These are phyloP conservation scores for Uncinocarpus reesii DNA, from an alignment of 2,329 filamentous ascomycete species.

Conservation along the genomic window DNA sequence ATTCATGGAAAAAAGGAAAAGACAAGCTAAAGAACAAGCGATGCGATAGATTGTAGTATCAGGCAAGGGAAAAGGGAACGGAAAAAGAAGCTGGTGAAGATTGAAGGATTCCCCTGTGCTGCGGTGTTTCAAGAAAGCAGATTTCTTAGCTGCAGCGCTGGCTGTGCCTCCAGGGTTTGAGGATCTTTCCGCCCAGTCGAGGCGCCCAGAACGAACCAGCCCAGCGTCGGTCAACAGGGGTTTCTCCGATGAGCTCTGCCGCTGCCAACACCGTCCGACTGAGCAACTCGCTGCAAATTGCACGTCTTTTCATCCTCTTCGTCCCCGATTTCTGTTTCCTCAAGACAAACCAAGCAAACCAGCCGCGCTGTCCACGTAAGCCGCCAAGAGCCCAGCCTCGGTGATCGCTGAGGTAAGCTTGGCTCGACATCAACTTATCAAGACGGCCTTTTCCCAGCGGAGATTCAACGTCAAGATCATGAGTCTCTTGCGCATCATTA, in stretches of 20 bases:
- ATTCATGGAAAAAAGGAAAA: neutral
- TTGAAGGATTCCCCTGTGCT: neutral
- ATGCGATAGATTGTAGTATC: neutral
- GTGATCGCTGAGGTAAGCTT: neutral
- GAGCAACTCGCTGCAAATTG: no score
- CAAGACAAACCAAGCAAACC: no score
- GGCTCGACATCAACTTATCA: neutral
- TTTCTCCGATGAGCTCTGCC: neutral
- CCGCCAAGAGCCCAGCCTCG: conserved; percentile 3
- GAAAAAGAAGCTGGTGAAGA: neutral
- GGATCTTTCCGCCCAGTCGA: neutral
- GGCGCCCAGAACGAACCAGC: neutral
- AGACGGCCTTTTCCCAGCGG: no score
- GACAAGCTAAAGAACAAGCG: neutral
- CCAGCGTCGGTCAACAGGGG: no score
- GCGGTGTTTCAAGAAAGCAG: neutral
- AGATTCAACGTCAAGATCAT: no score
- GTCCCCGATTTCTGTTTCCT: neutral
- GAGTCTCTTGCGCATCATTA: no score
- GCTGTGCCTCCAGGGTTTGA: neutral
- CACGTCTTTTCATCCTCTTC: neutral
- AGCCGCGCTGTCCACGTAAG: conserved; percentile 8
- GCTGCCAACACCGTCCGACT: neutral
- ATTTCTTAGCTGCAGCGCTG: neutral
- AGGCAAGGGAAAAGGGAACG: neutral